Evolutionary conservation across 768 basidiomycete species (phyloP).

Genomic region (Multifurca ochricompacta): DNA sequence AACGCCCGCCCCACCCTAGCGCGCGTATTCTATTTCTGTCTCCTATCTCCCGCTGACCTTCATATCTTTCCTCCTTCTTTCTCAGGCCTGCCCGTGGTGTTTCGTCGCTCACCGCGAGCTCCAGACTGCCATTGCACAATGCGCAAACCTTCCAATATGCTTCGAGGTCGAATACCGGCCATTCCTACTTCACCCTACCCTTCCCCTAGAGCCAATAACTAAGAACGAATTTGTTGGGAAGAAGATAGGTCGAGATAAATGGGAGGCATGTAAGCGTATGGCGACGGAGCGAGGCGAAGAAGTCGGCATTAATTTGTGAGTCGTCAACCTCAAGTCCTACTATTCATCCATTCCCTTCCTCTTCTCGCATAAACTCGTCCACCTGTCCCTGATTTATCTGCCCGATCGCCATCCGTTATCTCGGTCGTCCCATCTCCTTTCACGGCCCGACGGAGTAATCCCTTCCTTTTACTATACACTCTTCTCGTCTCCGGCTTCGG

Average conservation of each 20-base stretch:
- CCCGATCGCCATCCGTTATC: background rate
- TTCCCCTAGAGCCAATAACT: constrained; percentile 27
- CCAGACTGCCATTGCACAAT: constrained; percentile 31
- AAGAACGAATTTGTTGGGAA: constrained; percentile 26
- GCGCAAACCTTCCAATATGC: constrained; percentile 25
- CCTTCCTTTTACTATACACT: background rate
- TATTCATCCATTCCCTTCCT: background rate
- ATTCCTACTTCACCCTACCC: constrained; percentile 36
- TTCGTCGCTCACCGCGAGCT: constrained; percentile 36
- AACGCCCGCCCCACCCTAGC: background rate
- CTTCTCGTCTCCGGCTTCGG: background rate
- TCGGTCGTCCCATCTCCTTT: background rate
- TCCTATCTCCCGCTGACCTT: constrained; percentile 5
- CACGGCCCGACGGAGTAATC: background rate
- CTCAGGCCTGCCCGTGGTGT: constrained; percentile 36
- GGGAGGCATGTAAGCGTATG: constrained; percentile 27
- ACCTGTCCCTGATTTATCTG: background rate
- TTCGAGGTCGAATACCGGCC: constrained; percentile 42
- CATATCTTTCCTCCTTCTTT: background rate
- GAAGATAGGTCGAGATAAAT: constrained; percentile 36
- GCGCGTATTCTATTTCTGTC: background rate
- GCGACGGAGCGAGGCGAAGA: constrained; percentile 31
- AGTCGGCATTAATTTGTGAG: constrained; percentile 40
- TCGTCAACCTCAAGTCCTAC: constrained; percentile 11
- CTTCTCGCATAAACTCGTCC: background rate